Base-by-base conservation (phyloP, 768 basidiomycete species). In the Leccinellum luteum region DNA sequence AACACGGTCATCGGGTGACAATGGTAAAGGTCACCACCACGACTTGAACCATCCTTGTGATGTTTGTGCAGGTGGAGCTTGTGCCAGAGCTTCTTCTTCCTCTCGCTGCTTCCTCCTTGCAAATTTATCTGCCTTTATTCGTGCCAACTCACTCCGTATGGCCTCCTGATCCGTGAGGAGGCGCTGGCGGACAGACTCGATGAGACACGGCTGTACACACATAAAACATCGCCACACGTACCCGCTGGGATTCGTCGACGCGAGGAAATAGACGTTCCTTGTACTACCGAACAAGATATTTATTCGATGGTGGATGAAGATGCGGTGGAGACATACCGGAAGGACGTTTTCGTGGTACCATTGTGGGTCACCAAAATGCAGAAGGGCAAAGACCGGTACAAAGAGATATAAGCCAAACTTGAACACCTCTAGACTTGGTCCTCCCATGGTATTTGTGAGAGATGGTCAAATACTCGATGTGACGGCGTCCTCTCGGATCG, bases 361-460 rank as follows among this genome's bases (percentile, higher is more conserved):
- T 43, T 87, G 83, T 6, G 91, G 90, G 70, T 94, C 90, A 45
- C 92, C 92, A 67, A 90, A 94, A 72, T 93, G 89, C 51, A 92
- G 75, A 66, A 94, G 81, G 23, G 90, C 86, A 48, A 81, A 75
- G 56, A 94, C 84, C 10, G 92, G 92, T 57, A 92, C 85, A 64
- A 92, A 92, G 55, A 94, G 84, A 72, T 94, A 94, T 17, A 92
- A 73, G 10, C 41, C 41, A 19, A 43, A 43, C 41, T 43, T 43
- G 41, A 43, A 43, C 19, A 43, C 41, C 41, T 43, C 41, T 43
- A 43, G 41, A 19, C 41, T 43, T 43, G 41, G 41, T 19, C 41
- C 41, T 12, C 41, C 41, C 41, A 43, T 43, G 12, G 41, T 43
- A 43, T 43, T 19, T 19, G 41, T 43, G 41, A 43, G 10, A 19